Conservation (phyloP, 2,329 filamentous ascomycete species). For the Paracamarosporium sp. region DNA sequence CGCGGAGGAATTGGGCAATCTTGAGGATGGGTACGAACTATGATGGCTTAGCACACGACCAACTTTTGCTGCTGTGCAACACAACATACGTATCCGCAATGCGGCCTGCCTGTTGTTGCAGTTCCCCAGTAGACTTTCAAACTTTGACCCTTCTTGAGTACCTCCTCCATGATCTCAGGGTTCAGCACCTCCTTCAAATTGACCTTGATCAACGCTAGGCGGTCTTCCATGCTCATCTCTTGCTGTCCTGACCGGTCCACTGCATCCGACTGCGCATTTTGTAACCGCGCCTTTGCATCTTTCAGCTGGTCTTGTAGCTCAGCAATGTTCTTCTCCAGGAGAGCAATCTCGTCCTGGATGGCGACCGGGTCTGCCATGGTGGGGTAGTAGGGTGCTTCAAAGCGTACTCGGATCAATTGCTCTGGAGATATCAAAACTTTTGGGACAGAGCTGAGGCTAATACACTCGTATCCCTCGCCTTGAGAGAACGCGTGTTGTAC, state of each 20-base stretch:
- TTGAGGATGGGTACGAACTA: slow-evolving; percentile 83
- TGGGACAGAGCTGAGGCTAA: not conserved
- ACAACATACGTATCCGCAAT: slow-evolving; percentile 74
- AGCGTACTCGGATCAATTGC: slow-evolving; percentile 2
- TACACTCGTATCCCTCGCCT: not conserved
- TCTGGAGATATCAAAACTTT: not conserved
- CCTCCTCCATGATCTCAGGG: slow-evolving; percentile 78
- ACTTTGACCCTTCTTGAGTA: slow-evolving; percentile 69
- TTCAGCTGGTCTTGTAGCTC: slow-evolving; percentile 37
- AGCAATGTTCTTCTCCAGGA: slow-evolving; percentile 40
- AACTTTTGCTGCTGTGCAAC: not conserved
- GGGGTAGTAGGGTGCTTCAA: slow-evolving; percentile 24
- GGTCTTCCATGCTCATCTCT: slow-evolving; percentile 61
- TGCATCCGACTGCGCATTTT: slow-evolving; percentile 27
- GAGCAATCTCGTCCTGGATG: slow-evolving; percentile 39
- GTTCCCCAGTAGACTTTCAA: slow-evolving; percentile 89
- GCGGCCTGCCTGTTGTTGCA: slow-evolving; percentile 84
- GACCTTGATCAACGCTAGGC: slow-evolving; percentile 76
- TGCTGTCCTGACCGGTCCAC: slow-evolving; percentile 27
- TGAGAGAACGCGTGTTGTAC: not conserved
- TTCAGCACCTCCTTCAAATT: slow-evolving; percentile 86
- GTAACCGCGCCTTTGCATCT: slow-evolving; percentile 37
- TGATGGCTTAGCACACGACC: slow-evolving; percentile 13
- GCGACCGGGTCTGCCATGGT: slow-evolving; percentile 37
- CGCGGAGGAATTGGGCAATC: slow-evolving; percentile 84